Conservation (phyloP, 805 yeast genomes). For the Kodamaea kakaduensis region DNA sequence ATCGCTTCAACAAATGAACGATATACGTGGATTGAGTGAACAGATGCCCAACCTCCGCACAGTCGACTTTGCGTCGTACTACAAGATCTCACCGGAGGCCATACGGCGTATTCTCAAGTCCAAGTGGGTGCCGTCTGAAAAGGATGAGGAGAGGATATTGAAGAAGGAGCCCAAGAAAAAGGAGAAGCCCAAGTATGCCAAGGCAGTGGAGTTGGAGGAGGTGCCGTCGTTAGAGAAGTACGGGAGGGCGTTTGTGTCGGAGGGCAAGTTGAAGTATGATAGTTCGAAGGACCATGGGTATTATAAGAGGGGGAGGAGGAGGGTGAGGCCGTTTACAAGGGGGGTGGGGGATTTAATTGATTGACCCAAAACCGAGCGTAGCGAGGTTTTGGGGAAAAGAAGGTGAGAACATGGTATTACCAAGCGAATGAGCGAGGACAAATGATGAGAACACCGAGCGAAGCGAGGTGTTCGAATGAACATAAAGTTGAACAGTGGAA, state of each 20-base stretch:
- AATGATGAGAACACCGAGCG: too few relatives aligned
- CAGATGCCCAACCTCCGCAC: slow-evolving; percentile 59
- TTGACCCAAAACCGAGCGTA: too few relatives aligned
- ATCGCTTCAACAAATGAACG: slow-evolving; percentile 65
- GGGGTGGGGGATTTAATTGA: slow-evolving; percentile 24
- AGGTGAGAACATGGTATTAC: too few relatives aligned
- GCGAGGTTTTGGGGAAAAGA: too few relatives aligned
- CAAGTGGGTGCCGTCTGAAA: slow-evolving; percentile 64
- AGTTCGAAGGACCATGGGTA: slow-evolving; percentile 14
- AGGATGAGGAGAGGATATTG: slow-evolving; percentile 42
- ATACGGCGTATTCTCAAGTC: slow-evolving; percentile 75
- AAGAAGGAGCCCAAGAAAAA: slow-evolving; percentile 17
- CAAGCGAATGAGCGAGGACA: too few relatives aligned
- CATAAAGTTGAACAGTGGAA: too few relatives aligned
- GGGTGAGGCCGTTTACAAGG: slow-evolving; percentile 18
- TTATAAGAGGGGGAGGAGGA: slow-evolving; percentile 9
- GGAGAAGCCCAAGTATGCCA: slow-evolving; percentile 9
- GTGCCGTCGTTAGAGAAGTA: slow-evolving; percentile 7
- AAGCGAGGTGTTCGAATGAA: too few relatives aligned
- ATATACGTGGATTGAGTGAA: slow-evolving; percentile 52
- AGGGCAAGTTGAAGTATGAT: slow-evolving; percentile 15
- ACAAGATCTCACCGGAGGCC: slow-evolving; percentile 75
- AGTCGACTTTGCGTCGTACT: slow-evolving; percentile 56
- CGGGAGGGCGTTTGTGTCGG: slow-evolving; percentile 9
- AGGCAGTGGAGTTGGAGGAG: slow-evolving; percentile 3